Base-by-base conservation (phyloP, 2,329 filamentous ascomycete species). In the Bipolaris sorokiniana region DNA sequence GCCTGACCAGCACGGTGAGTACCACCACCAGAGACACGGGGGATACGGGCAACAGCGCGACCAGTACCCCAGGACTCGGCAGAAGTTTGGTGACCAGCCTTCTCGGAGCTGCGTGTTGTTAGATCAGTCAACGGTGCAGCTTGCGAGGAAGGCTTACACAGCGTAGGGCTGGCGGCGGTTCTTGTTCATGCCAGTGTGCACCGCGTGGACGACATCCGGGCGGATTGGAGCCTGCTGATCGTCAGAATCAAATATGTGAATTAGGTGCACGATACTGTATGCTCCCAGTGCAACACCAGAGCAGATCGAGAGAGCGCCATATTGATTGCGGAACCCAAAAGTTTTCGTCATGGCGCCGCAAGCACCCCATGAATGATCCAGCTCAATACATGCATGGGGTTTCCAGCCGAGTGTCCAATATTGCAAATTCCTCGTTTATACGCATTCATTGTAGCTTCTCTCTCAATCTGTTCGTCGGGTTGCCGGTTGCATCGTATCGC, bases 1-100 rank as follows among this genome's bases (percentile, higher is more conserved):
- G 95, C 95, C 87, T 99, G 95, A 86, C 95, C 95, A 79, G 95
- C 95, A 88, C 95, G 94, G 90, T 99, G 95, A 81, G 95, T 99
- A 92, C 95, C 95, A 86, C 95, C 94, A 88, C 95, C 95, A 80
- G 95, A 98, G 82, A 99, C 95, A 97, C 95, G 95, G 78, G 96
- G 95, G 78, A 99, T 99, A 98, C 95, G 95, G 82, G 95, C 96
- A 79, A 99, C 95, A 83, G 95, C 95, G 84, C 95, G 95, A 65
- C 69, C 94, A 85, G 94, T 98, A 89, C 94, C 94, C 95, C 95
- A 99, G 73, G 96, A 99, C 88, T 99, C 95, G 80, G 95, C 95
- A 83, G 92, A 97, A 80, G 95, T 99, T 87, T 99, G 95, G 86
- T 99, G 95, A 86, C 95, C 95, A 80, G 95, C 95, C 91, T 99